These are phyloP conservation scores for Dactylorhiza incarnata DNA, from an alignment of 106 monocot species.

Conservation along the genomic window DNA sequence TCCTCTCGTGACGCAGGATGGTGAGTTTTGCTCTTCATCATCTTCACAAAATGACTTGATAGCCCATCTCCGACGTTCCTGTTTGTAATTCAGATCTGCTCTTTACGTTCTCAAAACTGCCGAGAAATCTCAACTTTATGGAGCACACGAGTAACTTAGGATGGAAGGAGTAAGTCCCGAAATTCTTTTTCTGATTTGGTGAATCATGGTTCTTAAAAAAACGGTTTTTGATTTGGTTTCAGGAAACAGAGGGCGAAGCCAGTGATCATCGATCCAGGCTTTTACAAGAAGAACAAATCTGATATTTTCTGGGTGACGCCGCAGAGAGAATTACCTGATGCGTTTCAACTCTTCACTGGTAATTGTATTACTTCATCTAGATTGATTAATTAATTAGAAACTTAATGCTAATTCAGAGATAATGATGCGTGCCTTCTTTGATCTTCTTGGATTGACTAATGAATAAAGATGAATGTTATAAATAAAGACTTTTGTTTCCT, in stretches of 20 bases:
- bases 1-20: slow-evolving; percentile 60
- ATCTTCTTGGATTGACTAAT: too few relatives aligned
- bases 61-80: background rate
- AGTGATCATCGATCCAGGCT: slow-evolving; percentile 76
- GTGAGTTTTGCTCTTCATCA: slow-evolving; percentile 6
- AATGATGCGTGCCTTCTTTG: background rate
- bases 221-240: background rate
- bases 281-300: slow-evolving; percentile 45
- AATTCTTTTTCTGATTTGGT: background rate
- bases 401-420: background rate
- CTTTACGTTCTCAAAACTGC: slow-evolving; percentile 46
- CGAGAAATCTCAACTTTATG: slow-evolving; percentile 63
- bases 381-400: background rate
- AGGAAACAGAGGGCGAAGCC: slow-evolving; percentile 67
- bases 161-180: slow-evolving; percentile 69
- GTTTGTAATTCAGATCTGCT: slow-evolving; percentile 45
- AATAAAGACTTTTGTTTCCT: too few relatives aligned
- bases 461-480: too few relatives aligned
- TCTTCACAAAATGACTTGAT: background rate
- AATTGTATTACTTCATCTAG: background rate
- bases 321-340: slow-evolving; percentile 50
- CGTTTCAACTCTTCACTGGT: slow-evolving; percentile 85
- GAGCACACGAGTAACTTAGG: slow-evolving; percentile 65
- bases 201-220: background rate
- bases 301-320: slow-evolving; percentile 55